Evolutionary conservation across 176 grass and related monocot species (phyloP).

Genomic region (Aegilops umbellulata): DNA sequence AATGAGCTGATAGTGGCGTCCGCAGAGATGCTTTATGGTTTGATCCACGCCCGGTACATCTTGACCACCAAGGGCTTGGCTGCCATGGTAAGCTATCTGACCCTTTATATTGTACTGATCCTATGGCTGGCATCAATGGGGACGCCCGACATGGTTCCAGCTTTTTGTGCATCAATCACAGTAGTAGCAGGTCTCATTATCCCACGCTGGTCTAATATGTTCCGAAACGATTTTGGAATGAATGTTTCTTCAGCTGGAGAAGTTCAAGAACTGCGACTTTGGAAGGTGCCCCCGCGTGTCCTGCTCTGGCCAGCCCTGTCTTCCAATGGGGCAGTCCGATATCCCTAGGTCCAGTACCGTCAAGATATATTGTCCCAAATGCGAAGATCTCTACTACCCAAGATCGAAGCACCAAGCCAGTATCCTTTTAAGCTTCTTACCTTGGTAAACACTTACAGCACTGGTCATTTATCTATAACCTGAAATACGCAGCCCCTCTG

Average conservation of each 20-base stretch:
- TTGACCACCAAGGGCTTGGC: conserved; percentile 14
- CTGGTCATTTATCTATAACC: no score
- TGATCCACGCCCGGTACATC: conserved; percentile 5
- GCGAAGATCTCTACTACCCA: conserved; percentile 6
- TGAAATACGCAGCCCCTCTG: no score
- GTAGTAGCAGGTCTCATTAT: not conserved
- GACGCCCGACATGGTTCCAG: no score
- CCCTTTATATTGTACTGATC: no score
- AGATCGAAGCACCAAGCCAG: conserved; percentile 12
- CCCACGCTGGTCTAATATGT: not conserved
- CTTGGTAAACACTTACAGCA: not conserved
- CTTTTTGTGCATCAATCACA: no score
- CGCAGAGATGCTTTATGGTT: not conserved
- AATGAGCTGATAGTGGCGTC: not conserved
- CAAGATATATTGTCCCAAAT: conserved; percentile 5
- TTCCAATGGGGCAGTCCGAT: not conserved
- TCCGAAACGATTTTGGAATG: not conserved
- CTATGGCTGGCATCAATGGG: no score
- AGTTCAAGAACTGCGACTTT: conserved; percentile 22
- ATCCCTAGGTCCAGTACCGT: not conserved
- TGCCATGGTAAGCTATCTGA: conserved; percentile 6
- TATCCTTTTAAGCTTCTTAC: not conserved
- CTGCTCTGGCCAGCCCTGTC: not conserved
- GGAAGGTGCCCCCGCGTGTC: conserved; percentile 7
- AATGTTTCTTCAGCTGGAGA: not conserved